phyloP scores from a whole-genome alignment of 2,329 filamentous ascomycete species.

The Penicillium sclerotigenum region DNA sequence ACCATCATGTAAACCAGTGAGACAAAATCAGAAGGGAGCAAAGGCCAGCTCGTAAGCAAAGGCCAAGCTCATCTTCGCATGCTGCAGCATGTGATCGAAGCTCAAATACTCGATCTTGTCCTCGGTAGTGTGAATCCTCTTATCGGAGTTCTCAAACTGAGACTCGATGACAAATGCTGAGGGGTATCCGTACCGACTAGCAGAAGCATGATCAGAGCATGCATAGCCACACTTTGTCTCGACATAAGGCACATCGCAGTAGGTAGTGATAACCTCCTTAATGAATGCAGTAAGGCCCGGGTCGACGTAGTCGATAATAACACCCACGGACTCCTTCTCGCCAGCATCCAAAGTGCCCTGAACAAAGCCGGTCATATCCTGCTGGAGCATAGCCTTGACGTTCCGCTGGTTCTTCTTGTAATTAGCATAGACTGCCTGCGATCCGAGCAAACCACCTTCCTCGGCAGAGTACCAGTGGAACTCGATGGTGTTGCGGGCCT shows the following conservation, averaged over 20 bases:
- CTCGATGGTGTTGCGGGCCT: constrained; percentile 81
- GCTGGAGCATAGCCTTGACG: constrained; percentile 95
- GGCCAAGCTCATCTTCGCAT: constrained; percentile 78
- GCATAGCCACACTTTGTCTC: constrained; percentile 88
- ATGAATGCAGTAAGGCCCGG: constrained; percentile 79
- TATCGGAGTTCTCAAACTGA: constrained; percentile 59
- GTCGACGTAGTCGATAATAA: constrained; percentile 91
- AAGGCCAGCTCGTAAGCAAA: constrained; percentile 82
- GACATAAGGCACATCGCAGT: constrained; percentile 83
- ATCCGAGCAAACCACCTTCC: constrained; percentile 81
- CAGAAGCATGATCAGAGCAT: constrained; percentile 68
- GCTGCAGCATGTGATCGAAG: constrained; percentile 90
- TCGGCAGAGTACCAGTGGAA: constrained; percentile 97
- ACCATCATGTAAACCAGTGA: neutral
- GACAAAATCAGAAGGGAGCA: constrained; percentile 57
- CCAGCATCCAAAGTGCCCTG: constrained; percentile 79
- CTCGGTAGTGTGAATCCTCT: constrained; percentile 69
- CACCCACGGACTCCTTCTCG: constrained; percentile 78
- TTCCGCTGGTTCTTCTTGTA: constrained; percentile 72
- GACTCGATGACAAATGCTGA: constrained; percentile 64
- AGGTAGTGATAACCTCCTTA: constrained; percentile 79
- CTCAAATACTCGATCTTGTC: constrained; percentile 69
- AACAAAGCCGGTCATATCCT: constrained; percentile 94
- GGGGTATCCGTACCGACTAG: constrained; percentile 63
- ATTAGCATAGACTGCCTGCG: constrained; percentile 79